Conservation (phyloP, 208 protist genomes). For the Pavlovales sp. region DNA sequence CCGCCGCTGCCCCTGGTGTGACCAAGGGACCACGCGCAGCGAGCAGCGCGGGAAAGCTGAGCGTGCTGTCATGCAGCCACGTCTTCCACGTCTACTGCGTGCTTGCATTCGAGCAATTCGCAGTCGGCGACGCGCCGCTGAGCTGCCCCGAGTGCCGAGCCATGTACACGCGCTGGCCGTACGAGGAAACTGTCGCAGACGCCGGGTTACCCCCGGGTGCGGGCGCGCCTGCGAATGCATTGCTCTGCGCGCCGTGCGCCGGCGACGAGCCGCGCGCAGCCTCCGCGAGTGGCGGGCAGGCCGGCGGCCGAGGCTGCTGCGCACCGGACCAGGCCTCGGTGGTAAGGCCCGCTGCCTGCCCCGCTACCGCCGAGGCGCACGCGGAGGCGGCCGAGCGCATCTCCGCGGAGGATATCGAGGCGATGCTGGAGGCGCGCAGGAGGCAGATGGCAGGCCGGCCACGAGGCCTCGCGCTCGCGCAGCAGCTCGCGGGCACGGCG, state of each 20-base stretch:
- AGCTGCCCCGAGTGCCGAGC: background rate
- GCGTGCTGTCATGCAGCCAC: background rate
- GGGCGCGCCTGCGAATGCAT: too few relatives aligned
- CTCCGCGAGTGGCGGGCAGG: too few relatives aligned
- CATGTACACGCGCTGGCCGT: background rate
- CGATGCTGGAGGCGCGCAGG: background rate
- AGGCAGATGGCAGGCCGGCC: too few relatives aligned
- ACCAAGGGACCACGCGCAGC: too few relatives aligned
- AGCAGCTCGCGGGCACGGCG: background rate
- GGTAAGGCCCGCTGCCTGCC: too few relatives aligned
- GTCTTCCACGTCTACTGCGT: background rate
- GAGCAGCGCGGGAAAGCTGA: background rate
- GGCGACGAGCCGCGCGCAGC: too few relatives aligned
- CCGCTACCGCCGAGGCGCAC: too few relatives aligned
- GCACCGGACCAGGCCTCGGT: background rate
- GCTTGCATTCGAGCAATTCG: background rate
- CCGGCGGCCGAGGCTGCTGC: too few relatives aligned
- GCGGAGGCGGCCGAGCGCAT: background rate
- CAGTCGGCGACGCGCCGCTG: background rate
- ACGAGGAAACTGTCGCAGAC: background rate
- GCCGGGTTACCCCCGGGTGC: too few relatives aligned
- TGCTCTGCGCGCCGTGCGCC: too few relatives aligned
- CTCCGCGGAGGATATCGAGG: background rate
- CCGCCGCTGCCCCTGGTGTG: too few relatives aligned
- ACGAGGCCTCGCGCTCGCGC: background rate